Conservation (phyloP, 306 rosid genomes). For the Lathyrus sativus region DNA sequence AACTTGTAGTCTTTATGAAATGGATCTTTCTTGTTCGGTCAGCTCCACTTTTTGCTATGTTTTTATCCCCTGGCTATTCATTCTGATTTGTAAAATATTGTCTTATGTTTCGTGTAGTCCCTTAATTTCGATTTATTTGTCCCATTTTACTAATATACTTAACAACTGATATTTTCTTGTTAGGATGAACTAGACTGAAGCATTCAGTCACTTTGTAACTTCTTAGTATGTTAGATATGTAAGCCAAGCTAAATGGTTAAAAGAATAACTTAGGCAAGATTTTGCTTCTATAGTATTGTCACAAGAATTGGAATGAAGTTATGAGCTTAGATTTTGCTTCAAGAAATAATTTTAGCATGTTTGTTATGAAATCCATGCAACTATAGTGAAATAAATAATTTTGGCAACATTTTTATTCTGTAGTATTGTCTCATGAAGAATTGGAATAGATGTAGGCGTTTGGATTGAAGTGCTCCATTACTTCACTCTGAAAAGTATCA, state of each 20-base stretch:
- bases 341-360: neutral
- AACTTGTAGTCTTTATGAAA: neutral
- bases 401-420: too few relatives aligned
- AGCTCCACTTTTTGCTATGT: neutral
- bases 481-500: too few relatives aligned
- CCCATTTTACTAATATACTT: neutral
- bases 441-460: too few relatives aligned
- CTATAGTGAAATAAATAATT: too few relatives aligned
- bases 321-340: constrained; percentile 7
- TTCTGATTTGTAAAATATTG: neutral
- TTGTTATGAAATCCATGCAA: too few relatives aligned
- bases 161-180: constrained; percentile 13
- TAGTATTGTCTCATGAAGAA: too few relatives aligned
- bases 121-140: neutral
- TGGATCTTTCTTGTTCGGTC: constrained; percentile 22
- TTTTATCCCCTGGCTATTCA: neutral
- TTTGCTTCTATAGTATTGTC: constrained; percentile 10
- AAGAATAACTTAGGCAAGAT: neutral
- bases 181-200: constrained; percentile 9
- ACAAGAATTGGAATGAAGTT: neutral
- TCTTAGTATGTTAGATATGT: constrained; percentile 27
- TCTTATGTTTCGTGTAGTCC: constrained; percentile 4
- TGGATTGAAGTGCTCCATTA: too few relatives aligned
- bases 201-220: constrained; percentile 11
- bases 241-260: neutral